phyloP scores from a whole-genome alignment of 2,329 filamentous ascomycete genomes.

The Cladosporium sp. region DNA sequence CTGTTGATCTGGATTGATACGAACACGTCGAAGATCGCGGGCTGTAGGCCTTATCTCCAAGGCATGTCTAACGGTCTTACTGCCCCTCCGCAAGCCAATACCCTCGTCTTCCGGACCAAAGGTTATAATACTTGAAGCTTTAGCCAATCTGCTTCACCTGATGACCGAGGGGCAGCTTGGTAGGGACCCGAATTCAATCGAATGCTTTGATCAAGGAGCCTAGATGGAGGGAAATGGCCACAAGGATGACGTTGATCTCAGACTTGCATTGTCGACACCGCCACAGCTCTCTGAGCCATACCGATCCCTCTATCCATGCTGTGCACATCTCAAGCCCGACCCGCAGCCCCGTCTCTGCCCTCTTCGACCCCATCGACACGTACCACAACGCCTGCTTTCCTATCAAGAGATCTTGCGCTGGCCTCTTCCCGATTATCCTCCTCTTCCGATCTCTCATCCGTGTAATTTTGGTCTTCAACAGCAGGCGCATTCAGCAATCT shows the following conservation, averaged over 20 bases:
- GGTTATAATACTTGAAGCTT: neutral
- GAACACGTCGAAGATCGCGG: constrained; percentile 1
- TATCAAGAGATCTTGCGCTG: neutral
- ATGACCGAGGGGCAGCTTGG: too few species aligned
- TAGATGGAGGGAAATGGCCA: too few species aligned
- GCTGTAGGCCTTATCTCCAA: constrained; percentile 2
- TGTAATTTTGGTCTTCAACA: neutral
- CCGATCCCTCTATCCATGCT: neutral
- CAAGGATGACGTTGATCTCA: too few species aligned
- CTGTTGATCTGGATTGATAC: constrained; percentile 4
- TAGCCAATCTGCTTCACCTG: too few species aligned
- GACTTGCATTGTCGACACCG: too few species aligned
- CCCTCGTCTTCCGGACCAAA: neutral
- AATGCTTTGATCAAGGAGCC: too few species aligned
- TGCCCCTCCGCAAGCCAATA: neutral
- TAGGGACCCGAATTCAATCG: too few species aligned
- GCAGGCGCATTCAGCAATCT: constrained; percentile 2
- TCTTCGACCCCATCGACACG: neutral
- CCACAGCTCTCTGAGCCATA: too few species aligned
- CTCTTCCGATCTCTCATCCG: neutral
- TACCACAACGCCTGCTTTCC: neutral
- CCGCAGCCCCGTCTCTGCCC: neutral
- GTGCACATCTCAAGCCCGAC: neutral
- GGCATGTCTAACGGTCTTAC: neutral
- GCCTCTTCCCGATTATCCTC: neutral